Evolutionary conservation across 2,329 filamentous ascomycete genomes (phyloP), one percentile per base, ranked within the genome.

Genomic region (Dactylellina drechsleri): DNA sequence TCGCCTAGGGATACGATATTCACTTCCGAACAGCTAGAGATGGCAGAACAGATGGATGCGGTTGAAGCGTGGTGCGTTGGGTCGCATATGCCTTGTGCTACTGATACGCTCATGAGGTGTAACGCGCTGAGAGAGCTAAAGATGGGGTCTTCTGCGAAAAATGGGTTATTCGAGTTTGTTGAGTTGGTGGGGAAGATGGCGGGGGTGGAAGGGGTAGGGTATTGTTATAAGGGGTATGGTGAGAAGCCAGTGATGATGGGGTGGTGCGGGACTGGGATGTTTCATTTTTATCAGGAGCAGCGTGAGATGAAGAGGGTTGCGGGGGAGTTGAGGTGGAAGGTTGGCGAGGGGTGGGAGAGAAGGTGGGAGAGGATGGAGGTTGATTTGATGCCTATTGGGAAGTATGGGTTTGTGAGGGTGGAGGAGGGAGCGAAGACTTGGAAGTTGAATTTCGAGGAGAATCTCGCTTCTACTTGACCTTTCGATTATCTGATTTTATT

Each of bases 261-360:
- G 5, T 66, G 67, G 67, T 72, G 67, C n/a, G 67, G 60, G 16
- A 72, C 60, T 4, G 60, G 45, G 15, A 66, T 72, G 52, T 26
- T 54, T 53, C 36, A 20, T n/a, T 66, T 60, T 28, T 3, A 13
- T 12, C 18, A 18, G 18, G 16, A 53, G 36, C 52, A 26, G 13
- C n/a, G 26, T 16, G 36, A 58, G 16, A 60, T 66, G 60, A 26
- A 20, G n/a, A 45, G 20, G n/a, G 18, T 16, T 15, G 50, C 16
- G 31, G 41, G 28, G 16, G 23, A 49, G 1, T n/a, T 54, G 8
- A 20, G 60, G n/a, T 72, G 67, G 67, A 57, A 54, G 28, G 43
- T 40, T 26, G 40, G 28, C 7, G 57, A 61, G 12, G 64, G 18
- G 1, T 20, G 50, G n/a, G 57, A 61, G 7, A 23, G 10, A 13